Base-by-base conservation (phyloP, 306 rosid genomes). In the Gynostemma pentaphyllum region DNA sequence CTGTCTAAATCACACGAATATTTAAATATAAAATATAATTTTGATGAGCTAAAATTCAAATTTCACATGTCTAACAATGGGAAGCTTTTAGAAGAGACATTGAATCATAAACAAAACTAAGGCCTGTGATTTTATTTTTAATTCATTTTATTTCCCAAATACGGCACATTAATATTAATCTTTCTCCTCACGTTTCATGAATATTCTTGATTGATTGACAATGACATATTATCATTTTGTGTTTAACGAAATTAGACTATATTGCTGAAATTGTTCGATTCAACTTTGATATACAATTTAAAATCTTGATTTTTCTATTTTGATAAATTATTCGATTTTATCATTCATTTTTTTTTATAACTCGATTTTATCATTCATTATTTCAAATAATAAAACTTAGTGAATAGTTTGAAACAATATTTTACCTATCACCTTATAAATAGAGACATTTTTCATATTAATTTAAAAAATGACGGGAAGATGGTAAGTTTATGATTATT, bases 21-120 rank as follows among this genome's bases (percentile, higher is more conserved):
- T 28, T 48, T 48, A 22, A 8, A 48, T 13, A 50, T 19, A 2
- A 34, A 34, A 34, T 34, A 4, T 34, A 21, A 59, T 59, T 59
- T 34, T 56, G 32, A 28, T 12, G 64, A 26, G 9, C 9, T 29
- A 55, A 55, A 55, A 16, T 55, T 55, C 62, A 59, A 59, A 59
- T 34, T 37, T 57, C 64, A 59, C 64, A 59, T 37, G 64, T 21
- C 19, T 11, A 59, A 59, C 64, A 59, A 59, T 57, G 11, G 18
- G 41, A 32, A 36, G 7, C 9, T 4, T 18, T 42, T 16, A 56
- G 18, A 56, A 54, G 62, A 54, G 30, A 54, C 40, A 54, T 54
- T 29, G 62, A 53, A 29, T 18, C 8, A 53, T 11, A 37, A 53
- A 15, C 40, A 28, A 28, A 53, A 52, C 29, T 54, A 5, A 29